phyloP scores from a whole-genome alignment of 768 basidiomycete genomes.

The Termitomyces sp. region DNA sequence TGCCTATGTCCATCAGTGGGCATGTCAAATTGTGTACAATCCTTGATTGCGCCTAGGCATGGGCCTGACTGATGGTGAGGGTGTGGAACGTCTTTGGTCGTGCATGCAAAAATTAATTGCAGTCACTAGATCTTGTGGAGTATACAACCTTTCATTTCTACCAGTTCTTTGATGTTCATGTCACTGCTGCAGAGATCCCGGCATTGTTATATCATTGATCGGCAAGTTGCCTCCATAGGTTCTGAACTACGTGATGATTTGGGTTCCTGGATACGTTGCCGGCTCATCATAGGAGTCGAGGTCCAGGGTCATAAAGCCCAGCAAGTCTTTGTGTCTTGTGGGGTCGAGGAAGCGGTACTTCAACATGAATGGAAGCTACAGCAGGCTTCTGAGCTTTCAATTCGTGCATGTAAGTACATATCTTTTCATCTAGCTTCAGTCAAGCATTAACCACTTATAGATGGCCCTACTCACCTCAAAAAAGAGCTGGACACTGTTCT shows the following conservation, averaged over 20 bases:
- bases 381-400: no score
- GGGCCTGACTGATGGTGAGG: no score
- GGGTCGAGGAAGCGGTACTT: background rate
- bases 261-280: constrained; percentile 25
- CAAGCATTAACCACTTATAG: background rate
- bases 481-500: no score
- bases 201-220: constrained; percentile 29
- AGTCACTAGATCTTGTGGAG: constrained; percentile 23
- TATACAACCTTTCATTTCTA: no score
- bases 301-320: constrained; percentile 9
- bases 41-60: no score
- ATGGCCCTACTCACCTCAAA: background rate
- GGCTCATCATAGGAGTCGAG: constrained; percentile 11
- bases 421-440: no score
- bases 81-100: constrained; percentile 24
- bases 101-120: constrained; percentile 26
- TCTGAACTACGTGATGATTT: constrained; percentile 21
- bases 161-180: background rate
- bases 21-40: no score
- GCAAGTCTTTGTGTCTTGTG: background rate
- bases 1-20: constrained; percentile 20
- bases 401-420: no score
- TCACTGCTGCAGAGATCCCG: constrained; percentile 10
- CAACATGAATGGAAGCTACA: background rate
- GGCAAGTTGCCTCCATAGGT: constrained; percentile 21